These are phyloP conservation scores for Alternaria infectoria DNA, from an alignment of 2,329 filamentous ascomycete genomes.

Conservation along the genomic window DNA sequence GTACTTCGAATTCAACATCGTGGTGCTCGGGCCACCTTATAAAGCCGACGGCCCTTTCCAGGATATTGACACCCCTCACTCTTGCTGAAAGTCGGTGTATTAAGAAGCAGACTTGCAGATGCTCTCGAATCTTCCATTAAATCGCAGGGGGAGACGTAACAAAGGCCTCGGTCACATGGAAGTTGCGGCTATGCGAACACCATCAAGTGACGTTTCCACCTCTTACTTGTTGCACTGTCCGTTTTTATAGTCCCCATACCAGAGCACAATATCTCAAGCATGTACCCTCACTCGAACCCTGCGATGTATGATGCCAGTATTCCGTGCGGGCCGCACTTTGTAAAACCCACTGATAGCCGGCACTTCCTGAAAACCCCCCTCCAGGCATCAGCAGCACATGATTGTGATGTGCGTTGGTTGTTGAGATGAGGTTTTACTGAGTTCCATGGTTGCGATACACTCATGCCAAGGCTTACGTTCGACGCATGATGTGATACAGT, in stretches of 20 bases:
- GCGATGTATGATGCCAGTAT: conserved; percentile 4
- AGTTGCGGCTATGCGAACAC: background rate
- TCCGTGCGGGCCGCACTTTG: background rate
- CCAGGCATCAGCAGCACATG: background rate
- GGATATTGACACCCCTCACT: background rate
- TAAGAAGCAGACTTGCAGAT: background rate
- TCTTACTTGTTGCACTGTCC: background rate
- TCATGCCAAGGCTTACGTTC: background rate
- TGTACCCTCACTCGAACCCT: conserved; percentile 6
- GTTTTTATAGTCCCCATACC: background rate
- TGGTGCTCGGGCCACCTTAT: conserved; percentile 3
- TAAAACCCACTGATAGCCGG: background rate
- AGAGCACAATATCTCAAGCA: background rate
- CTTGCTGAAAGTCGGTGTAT: background rate
- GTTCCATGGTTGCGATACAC: background rate
- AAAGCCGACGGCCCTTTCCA: background rate
- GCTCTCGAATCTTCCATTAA: background rate
- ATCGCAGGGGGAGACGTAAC: background rate
- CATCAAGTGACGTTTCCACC: background rate
- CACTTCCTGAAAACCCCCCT: background rate
- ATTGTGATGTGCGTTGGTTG: background rate
- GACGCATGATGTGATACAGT: background rate
- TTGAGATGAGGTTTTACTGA: background rate
- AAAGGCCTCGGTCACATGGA: background rate
- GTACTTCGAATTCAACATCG: conserved; percentile 12